Conservation (phyloP, 148 eudicot genomes). For the Beta vulgaris region DNA sequence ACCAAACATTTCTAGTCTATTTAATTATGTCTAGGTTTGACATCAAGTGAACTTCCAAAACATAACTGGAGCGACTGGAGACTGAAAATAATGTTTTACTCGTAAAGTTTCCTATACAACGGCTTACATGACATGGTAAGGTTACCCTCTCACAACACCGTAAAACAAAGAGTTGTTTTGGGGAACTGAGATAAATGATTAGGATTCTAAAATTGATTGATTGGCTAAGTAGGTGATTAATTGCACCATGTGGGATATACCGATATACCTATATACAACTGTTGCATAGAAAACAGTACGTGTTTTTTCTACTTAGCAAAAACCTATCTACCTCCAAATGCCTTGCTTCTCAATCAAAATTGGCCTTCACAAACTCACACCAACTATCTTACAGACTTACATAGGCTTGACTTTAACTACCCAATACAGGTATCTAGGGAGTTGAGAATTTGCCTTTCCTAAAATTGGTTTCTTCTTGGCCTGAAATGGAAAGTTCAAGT, state of each 20-base stretch:
- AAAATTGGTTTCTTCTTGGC: background rate
- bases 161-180: too few relatives aligned
- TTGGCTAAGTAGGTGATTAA: too few relatives aligned
- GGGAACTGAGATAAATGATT: too few relatives aligned
- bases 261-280: too few relatives aligned
- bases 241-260: too few relatives aligned
- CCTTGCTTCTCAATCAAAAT: background rate
- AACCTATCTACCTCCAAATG: background rate
- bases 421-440: background rate
- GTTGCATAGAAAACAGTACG: background rate
- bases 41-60: background rate
- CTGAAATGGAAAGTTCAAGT: background rate
- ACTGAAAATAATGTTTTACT: too few relatives aligned
- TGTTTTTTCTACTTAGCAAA: background rate
- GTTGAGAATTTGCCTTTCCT: background rate
- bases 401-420: background rate
- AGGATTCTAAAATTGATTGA: too few relatives aligned
- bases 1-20: background rate
- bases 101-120: too few relatives aligned
- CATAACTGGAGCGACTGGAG: too few relatives aligned
- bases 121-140: too few relatives aligned
- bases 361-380: background rate
- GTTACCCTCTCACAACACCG: too few relatives aligned
- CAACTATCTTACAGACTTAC: background rate
- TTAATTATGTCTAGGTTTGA: background rate